Conservation (phyloP, 176 grass and related monocot species). For the Musa beccarii region DNA sequence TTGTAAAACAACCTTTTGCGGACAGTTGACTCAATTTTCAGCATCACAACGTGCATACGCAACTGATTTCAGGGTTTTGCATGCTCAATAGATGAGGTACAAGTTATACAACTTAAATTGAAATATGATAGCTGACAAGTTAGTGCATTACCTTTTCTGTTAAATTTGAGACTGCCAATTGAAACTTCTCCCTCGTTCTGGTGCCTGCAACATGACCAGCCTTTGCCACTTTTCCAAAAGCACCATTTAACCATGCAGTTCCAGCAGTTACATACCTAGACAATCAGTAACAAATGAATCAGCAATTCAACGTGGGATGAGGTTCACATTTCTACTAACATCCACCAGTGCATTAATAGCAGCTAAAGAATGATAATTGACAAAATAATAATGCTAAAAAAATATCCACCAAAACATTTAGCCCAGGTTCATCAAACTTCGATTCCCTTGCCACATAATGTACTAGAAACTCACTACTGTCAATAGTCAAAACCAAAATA, state of each 20-base stretch:
- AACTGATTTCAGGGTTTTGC: not conserved
- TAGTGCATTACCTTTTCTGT: slow-evolving; percentile 63
- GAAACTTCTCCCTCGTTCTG: slow-evolving; percentile 93
- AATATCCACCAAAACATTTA: not conserved
- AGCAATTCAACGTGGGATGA: not conserved
- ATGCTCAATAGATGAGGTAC: not conserved
- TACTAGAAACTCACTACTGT: not conserved
- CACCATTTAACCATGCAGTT: slow-evolving; percentile 93
- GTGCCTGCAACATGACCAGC: slow-evolving; percentile 76
- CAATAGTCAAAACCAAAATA: not conserved
- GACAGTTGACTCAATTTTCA: no score
- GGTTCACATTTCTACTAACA: not conserved
- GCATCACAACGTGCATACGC: no score
- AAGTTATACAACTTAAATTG: not conserved
- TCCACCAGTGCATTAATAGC: not conserved
- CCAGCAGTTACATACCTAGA: slow-evolving; percentile 91
- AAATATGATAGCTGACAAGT: not conserved
- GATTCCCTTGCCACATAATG: not conserved
- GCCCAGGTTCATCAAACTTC: not conserved
- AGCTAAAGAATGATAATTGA: not conserved
- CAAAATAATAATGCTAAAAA: not conserved
- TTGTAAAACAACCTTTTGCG: no score
- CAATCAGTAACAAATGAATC: not conserved
- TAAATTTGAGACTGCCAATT: slow-evolving; percentile 84
- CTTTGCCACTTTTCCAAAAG: slow-evolving; percentile 80